Base-by-base conservation (phyloP, 495 filamentous ascomycete genomes). In the Annulohypoxylon moriforme region DNA sequence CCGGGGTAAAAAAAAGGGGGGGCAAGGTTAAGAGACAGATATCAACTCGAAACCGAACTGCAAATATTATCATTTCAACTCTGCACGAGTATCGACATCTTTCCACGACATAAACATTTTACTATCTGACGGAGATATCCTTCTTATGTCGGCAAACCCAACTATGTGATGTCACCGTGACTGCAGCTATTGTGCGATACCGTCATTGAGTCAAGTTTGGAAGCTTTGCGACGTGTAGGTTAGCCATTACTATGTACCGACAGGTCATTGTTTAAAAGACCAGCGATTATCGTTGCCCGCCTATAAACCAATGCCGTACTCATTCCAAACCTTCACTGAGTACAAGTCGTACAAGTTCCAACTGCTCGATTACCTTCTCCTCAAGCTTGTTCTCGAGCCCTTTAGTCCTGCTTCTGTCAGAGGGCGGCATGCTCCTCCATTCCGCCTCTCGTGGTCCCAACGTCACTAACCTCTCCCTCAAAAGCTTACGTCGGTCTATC, bases 391-490 rank as follows among this genome's bases (percentile, higher is more conserved):
- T 93, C 76, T 90, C 86, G 22, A 81, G 73, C 42, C 76, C 78
- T 20, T 75, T 76, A 16, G 62, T 70, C 63, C 76, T 76, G 34
- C 73, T 75, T 57, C 67, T 63, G n/a, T 75, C 75, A 3, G 79
- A 64, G 2, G 85, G 81, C 60, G 86, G 86, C 76, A 84, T 84
- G 42, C 82, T 85, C 42, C 83, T 79, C 86, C 90, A 85, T 66
- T 85, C 87, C n/a, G 82, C 81, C 78, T 97, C 94, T 69, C 90
- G 84, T 68, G 89, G 87, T 38, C 82, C 90, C 31, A 89, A 84
- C n/a, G 93, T 89, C 67, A 93, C 82, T 44, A 97, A 85, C 62
- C 91, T 85, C 31, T 90, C 87, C 36, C 91, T 82, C 62, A 97
- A 79, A 36, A 85, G 79, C 64, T 83, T 82, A 52, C 86, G 82